Evolutionary conservation across 768 basidiomycete genomes (phyloP).

Genomic region (Lepiota venenata): DNA sequence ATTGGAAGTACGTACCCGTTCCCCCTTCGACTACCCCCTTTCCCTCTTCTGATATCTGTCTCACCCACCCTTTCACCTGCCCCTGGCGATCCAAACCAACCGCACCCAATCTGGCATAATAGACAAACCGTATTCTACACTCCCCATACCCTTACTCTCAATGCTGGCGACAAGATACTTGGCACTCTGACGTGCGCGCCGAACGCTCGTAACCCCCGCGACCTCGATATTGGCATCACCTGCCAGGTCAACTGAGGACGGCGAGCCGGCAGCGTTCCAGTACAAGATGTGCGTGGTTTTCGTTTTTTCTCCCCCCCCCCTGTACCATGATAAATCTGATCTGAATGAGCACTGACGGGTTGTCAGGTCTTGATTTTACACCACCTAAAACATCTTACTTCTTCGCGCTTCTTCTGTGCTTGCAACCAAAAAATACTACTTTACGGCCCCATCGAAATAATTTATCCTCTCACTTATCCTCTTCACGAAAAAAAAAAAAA

Average conservation of each 20-base stretch:
- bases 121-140: slow-evolving; percentile 99
- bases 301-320: slow-evolving; percentile 17
- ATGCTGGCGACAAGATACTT: slow-evolving; percentile 65
- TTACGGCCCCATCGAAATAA: neutral
- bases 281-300: slow-evolving; percentile 83
- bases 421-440: neutral
- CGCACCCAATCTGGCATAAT: neutral
- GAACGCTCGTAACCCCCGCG: slow-evolving; percentile 90
- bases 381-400: slow-evolving; percentile 11
- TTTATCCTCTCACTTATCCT: neutral
- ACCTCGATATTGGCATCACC: slow-evolving; percentile 84
- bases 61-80: too few relatives aligned
- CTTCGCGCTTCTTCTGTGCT: neutral
- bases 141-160: slow-evolving; percentile 67
- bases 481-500: neutral
- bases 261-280: slow-evolving; percentile 39
- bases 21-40: too few relatives aligned
- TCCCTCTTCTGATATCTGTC: too few relatives aligned
- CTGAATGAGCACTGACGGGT: slow-evolving; percentile 56
- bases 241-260: slow-evolving; percentile 50
- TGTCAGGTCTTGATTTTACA: slow-evolving; percentile 67
- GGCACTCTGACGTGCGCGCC: slow-evolving; percentile 80
- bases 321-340: slow-evolving; percentile 10
- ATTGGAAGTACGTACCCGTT: slow-evolving; percentile 78
- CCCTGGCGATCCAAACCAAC: neutral